phyloP scores from a whole-genome alignment of 2,329 filamentous ascomycete genomes.

The Botryotinia narcissicola region DNA sequence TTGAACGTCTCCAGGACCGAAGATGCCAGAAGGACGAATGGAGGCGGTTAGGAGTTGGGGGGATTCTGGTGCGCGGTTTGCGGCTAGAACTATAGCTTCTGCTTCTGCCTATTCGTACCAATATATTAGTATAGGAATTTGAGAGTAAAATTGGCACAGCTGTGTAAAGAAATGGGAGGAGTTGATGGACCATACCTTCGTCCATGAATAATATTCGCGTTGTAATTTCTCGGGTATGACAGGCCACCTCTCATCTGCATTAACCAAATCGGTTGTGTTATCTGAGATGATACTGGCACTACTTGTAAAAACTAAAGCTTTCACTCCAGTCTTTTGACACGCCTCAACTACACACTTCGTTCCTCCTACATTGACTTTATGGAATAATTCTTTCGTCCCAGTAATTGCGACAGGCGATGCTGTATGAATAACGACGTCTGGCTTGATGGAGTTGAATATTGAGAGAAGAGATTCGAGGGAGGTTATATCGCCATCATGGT shows the following conservation, averaged over 20 bases:
- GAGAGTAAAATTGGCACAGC: neutral
- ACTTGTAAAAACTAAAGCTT: conserved; percentile 86
- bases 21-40: conserved; percentile 83
- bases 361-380: conserved; percentile 84
- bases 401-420: conserved; percentile 65
- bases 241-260: conserved; percentile 82
- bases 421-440: conserved; percentile 87
- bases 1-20: conserved; percentile 84
- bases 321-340: conserved; percentile 67
- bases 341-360: conserved; percentile 76
- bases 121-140: neutral
- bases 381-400: conserved; percentile 61
- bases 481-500: conserved; percentile 78
- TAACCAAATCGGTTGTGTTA: conserved; percentile 72
- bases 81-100: conserved; percentile 74
- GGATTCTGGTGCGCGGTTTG: conserved; percentile 57
- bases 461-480: conserved; percentile 57
- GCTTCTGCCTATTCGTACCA: conserved; percentile 58
- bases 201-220: conserved; percentile 83
- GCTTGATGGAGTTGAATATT: conserved; percentile 64
- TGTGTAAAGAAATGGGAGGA: neutral
- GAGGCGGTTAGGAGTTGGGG: conserved; percentile 68
- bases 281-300: conserved; percentile 85
- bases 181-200: conserved; percentile 52
- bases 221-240: conserved; percentile 69